phyloP scores from a whole-genome alignment of 2,329 filamentous ascomycete species.

The Bipolaris victoriae region DNA sequence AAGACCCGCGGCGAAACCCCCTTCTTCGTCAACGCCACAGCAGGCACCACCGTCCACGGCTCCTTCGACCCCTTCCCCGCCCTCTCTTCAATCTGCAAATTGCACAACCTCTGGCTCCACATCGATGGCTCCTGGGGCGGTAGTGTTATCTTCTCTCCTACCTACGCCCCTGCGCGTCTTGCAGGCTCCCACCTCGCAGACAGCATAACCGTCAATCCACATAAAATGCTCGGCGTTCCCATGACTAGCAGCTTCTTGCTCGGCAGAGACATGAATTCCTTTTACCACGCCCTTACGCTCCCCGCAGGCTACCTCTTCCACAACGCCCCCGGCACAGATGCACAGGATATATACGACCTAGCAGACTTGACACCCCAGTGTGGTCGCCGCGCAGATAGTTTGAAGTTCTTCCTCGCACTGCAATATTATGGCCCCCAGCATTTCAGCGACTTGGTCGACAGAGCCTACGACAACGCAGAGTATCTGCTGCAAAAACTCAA shows the following conservation, averaged over 20 bases:
- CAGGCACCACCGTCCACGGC: slow-evolving; percentile 90
- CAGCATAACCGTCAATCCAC: slow-evolving; percentile 86
- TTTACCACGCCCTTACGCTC: slow-evolving; percentile 84
- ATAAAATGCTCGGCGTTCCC: slow-evolving; percentile 96
- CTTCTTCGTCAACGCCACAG: slow-evolving; percentile 94
- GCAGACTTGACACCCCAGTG: slow-evolving; percentile 94
- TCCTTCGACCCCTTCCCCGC: slow-evolving; percentile 81
- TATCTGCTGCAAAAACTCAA: slow-evolving; percentile 69
- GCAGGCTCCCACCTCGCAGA: slow-evolving; percentile 75
- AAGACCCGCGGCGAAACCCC: slow-evolving; percentile 75
- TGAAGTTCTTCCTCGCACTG: slow-evolving; percentile 90
- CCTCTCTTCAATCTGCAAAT: slow-evolving; percentile 72
- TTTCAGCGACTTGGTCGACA: slow-evolving; percentile 68
- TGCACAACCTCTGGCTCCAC: slow-evolving; percentile 85
- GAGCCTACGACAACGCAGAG: slow-evolving; percentile 73
- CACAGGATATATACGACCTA: slow-evolving; percentile 75
- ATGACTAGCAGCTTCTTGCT: slow-evolving; percentile 91
- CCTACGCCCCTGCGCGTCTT: slow-evolving; percentile 67
- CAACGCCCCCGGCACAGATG: slow-evolving; percentile 34
- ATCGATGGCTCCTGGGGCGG: slow-evolving; percentile 94
- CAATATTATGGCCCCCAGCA: slow-evolving; percentile 83
- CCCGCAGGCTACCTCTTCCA: slow-evolving; percentile 76
- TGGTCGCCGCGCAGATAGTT: slow-evolving; percentile 79
- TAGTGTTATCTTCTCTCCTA: slow-evolving; percentile 71
- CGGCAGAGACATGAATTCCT: slow-evolving; percentile 73